Evolutionary conservation across 2,329 filamentous ascomycete species (phyloP), one percentile per base, ranked within the genome.

Genomic region (Penicillium sp.): DNA sequence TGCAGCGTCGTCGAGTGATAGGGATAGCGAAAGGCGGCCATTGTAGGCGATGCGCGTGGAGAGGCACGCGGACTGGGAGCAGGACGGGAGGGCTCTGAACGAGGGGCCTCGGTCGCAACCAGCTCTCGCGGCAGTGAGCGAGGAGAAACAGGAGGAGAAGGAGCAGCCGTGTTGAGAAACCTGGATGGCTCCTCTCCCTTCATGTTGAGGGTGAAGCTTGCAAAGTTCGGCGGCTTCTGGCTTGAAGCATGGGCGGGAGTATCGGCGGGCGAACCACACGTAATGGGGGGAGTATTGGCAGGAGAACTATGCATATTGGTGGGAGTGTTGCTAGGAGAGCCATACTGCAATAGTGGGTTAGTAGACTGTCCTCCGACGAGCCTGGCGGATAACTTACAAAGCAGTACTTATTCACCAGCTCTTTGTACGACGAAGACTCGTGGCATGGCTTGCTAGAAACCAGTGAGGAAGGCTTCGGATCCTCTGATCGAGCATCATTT

Each of bases 341-440:
- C 82, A 75, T 81, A 84, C 82, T 83, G 73, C 66, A 39, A 59
- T 57, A 28, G 12, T 41, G 28, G 61, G 61, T 55, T n/a, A 28
- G n/a, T 50, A 25, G 10, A n/a, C 15, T n/a, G 25, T 54, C 31
- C 42, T 17, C 14, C 38, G 14, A 17, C 8, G 17, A 37, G 25
- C 14, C 35, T 15, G 35, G 22, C 49, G 12, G 17, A 41, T 14
- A 50, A 96, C 94, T 88, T 94, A 97, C 94, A 87, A 98, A 99
- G 85, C 95, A 99, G 84, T 96, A 99, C 83, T 96, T 97, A 83
- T 96, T 93, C 77, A 99, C 90, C 66, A 99, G 86, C 79, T 99
- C 95, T 79, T 96, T 91, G 76, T 99, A 98, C 61, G 94, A 93
- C 61, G 91, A 88, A 65, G 92, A 96, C 61, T 93, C 86, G 66